Conservation (phyloP, 805 yeast species). For the Millerago galiae region DNA sequence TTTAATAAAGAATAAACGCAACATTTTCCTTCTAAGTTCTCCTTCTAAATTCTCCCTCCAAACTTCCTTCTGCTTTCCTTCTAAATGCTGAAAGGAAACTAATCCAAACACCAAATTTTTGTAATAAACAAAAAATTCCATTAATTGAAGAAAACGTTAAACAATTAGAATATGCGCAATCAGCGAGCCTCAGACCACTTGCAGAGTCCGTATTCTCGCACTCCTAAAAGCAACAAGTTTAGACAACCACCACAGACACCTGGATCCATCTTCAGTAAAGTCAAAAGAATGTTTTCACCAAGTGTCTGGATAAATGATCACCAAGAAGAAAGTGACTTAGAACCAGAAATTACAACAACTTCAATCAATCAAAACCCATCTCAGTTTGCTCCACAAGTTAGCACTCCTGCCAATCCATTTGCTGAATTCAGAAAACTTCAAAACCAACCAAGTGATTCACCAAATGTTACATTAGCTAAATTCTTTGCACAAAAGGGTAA, state of each 20-base stretch:
- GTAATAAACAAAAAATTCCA: too few relatives aligned
- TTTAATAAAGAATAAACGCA: background rate
- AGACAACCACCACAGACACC: constrained; percentile 23
- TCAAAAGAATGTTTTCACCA: constrained; percentile 22
- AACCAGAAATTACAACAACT: background rate
- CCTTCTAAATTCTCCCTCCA: too few relatives aligned
- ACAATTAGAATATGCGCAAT: background rate
- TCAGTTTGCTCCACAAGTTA: background rate
- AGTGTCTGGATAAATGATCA: constrained; percentile 7
- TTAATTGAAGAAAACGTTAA: too few relatives aligned
- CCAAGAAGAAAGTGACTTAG: background rate
- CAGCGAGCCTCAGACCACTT: constrained; percentile 9
- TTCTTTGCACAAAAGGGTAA: constrained; percentile 75
- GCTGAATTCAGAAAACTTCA: constrained; percentile 14
- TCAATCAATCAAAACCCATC: background rate
- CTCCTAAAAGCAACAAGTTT: constrained; percentile 3
- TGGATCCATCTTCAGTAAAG: constrained; percentile 21
- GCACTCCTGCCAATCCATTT: constrained; percentile 14
- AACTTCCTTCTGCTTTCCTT: too few relatives aligned
- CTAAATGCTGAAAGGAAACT: too few relatives aligned
- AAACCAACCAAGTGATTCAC: constrained; percentile 25
- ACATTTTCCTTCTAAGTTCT: too few relatives aligned
- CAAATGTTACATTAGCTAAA: constrained; percentile 57
- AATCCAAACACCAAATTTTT: too few relatives aligned
- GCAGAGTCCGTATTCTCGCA: constrained; percentile 12